phyloP scores from a whole-genome alignment of 495 filamentous ascomycete species.

The Parachaetomium inaequale region DNA sequence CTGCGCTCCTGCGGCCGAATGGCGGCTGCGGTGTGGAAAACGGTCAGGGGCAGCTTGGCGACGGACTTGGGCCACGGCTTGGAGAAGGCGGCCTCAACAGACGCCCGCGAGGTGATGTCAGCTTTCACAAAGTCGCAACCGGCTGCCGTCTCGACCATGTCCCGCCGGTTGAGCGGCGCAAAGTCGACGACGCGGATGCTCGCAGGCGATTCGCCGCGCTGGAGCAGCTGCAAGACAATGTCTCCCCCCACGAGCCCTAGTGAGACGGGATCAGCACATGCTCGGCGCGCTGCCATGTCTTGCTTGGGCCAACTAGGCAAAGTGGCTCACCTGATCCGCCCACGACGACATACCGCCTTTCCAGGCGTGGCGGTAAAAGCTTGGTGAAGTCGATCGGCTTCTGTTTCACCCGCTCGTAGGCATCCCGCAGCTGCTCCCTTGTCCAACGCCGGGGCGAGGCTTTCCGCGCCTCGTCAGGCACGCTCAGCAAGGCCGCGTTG shows the following conservation, averaged over 20 bases:
- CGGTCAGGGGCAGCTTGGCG: slow-evolving; percentile 48
- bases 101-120: slow-evolving; percentile 49
- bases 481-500: slow-evolving; percentile 46
- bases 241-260: slow-evolving; percentile 55
- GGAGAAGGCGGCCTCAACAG: slow-evolving; percentile 46
- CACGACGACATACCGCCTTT: slow-evolving; percentile 55
- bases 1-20: slow-evolving; percentile 51
- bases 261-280: neutral
- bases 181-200: slow-evolving; percentile 57
- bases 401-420: slow-evolving; percentile 46
- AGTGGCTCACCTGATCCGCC: slow-evolving; percentile 51
- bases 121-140: slow-evolving; percentile 48
- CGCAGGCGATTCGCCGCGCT: slow-evolving; percentile 51
- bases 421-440: slow-evolving; percentile 42
- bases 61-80: slow-evolving; percentile 49
- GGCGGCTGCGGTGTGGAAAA: slow-evolving; percentile 56
- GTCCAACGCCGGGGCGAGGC: slow-evolving; percentile 54
- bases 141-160: slow-evolving; percentile 37
- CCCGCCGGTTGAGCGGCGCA: slow-evolving; percentile 37
- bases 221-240: slow-evolving; percentile 52
- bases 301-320: neutral
- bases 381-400: slow-evolving; percentile 47
- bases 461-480: slow-evolving; percentile 45
- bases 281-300: neutral
- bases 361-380: slow-evolving; percentile 50